Evolutionary conservation across 2,329 filamentous ascomycete genomes (phyloP), one percentile per base, ranked within the genome.

Genomic region (Cladophialophora psammophila): DNA sequence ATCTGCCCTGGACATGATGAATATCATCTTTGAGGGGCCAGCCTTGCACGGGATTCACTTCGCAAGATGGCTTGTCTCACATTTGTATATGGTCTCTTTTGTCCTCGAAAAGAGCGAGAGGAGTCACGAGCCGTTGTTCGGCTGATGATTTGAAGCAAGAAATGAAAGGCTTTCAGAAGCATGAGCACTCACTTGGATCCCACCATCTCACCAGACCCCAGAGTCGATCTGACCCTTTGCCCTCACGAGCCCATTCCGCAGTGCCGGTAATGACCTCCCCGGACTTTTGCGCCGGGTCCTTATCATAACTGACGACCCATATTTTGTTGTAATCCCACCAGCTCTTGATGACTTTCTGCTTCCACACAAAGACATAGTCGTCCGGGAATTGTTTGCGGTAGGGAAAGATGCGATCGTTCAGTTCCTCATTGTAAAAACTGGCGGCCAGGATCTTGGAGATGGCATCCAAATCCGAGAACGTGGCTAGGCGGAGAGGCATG

Each of bases 401-500:
- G 2, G 68, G 66, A 52, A 70, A 70, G 13, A 68, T 64, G 9
- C 60, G 18, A 10, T 66, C 35, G 54, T 60, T 60, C n/a, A 66
- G 32, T 10, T 31, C 31, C 31, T 70, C 68, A 4, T 59, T 48
- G 15, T 48, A 54, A 36, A 70, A 70, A 31, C 50, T 55, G 20
- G 63, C 65, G 32, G 63, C 65, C 8, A 68, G 52, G 10, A 70
- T 55, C 31, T 58, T 55, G 40, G 59, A 58, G 52, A 70, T 68
- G 18, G 64, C 38, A 1, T 54, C 54, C 15, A 70, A 53, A 45
- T 70, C 68, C 20, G 55, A 52, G 9, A 12, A 35, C 12, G 38
- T 64, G 9, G 68, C 65, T 20, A 55, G 58, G 34, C 68, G 61
- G 32, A 70, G 54, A n/a, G 68, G 65, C 68, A 70, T 70, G 45